Conservation (phyloP, 768 basidiomycete genomes). For the Mycena capillaripes region DNA sequence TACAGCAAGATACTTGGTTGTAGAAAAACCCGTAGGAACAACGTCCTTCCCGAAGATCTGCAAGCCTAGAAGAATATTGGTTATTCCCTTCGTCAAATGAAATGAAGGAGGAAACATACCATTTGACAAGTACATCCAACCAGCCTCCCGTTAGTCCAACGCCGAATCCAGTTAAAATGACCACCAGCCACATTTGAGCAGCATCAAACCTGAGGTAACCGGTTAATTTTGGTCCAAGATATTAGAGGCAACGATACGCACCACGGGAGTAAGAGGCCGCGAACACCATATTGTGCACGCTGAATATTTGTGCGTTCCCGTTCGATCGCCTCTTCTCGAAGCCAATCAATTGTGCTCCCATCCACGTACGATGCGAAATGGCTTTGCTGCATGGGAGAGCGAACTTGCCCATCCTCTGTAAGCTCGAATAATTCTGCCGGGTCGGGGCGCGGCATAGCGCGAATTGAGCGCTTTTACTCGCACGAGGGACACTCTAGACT, state of each 20-base stretch:
- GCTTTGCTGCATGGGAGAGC: conserved; percentile 41
- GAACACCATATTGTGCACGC: conserved; percentile 65
- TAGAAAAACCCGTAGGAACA: conserved; percentile 80
- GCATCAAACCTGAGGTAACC: conserved; percentile 56
- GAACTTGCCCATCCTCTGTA: conserved; percentile 58
- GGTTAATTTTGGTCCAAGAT: background rate
- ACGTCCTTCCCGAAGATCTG: conserved; percentile 77
- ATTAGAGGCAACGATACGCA: background rate
- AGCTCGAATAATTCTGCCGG: conserved; percentile 61
- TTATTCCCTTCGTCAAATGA: background rate
- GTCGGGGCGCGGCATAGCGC: conserved; percentile 28
- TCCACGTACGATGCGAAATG: conserved; percentile 61
- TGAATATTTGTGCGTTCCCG: conserved; percentile 67
- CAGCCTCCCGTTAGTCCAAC: conserved; percentile 79
- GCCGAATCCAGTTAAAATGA: conserved; percentile 74
- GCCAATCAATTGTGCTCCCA: conserved; percentile 75
- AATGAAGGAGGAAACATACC: conserved; percentile 56
- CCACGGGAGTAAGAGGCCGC: conserved; percentile 67
- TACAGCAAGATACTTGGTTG: conserved; percentile 80
- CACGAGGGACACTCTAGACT: too few relatives aligned
- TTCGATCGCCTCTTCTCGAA: conserved; percentile 74
- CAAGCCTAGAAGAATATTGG: conserved; percentile 60
- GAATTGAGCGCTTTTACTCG: background rate
- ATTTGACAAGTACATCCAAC: conserved; percentile 81
- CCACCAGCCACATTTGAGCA: conserved; percentile 75